A percentile compares a stretch with the other conserved stretches of the same genome.
These are phyloP conservation scores for Mycena haematopus DNA, from an alignment of 768 basidiomycete species.

Conservation along the genomic window DNA sequence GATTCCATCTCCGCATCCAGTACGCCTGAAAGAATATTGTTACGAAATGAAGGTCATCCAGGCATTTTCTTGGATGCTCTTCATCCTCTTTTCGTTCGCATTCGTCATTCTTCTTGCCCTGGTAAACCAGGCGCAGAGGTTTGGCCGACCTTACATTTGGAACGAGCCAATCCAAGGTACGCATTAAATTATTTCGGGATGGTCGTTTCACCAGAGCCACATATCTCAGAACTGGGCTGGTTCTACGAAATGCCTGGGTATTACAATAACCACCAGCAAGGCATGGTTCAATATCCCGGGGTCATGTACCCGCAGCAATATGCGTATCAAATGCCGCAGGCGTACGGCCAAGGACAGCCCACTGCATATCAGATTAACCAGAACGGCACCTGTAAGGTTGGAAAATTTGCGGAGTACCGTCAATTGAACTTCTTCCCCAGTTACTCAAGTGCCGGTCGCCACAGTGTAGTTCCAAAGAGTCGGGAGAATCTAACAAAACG, in stretches of 20 bases:
- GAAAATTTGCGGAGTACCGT: not conserved
- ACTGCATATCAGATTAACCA: conserved; percentile 23
- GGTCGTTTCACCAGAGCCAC: conserved; percentile 21
- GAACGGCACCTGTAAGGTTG: conserved; percentile 21
- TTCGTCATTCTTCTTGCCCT: conserved; percentile 64
- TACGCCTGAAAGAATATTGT: conserved; percentile 62
- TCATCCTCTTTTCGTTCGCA: conserved; percentile 56
- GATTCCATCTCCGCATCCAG: conserved; percentile 42
- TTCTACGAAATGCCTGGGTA: conserved; percentile 76
- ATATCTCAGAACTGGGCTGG: conserved; percentile 73
- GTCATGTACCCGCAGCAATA: conserved; percentile 33
- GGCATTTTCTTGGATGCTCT: conserved; percentile 80
- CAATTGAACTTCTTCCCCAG: conserved; percentile 1
- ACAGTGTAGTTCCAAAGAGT: conserved; percentile 3
- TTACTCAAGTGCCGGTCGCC: conserved; percentile 26
- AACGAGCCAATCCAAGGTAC: conserved; percentile 60
- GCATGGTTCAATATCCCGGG: conserved; percentile 35
- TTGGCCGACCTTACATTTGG: conserved; percentile 64
- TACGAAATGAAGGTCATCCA: conserved; percentile 83
- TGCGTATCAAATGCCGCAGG: conserved; percentile 51
- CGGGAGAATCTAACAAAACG: conserved; percentile 10
- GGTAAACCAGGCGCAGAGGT: conserved; percentile 58
- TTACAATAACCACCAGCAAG: conserved; percentile 47
- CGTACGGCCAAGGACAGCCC: conserved; percentile 24
- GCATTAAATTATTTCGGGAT: conserved; percentile 7